Percentiles rank a stretch among this genome's conserved stretches.
These are phyloP conservation scores for Penicillium sp. DNA, from an alignment of 2,329 filamentous ascomycete species.

Conservation along the genomic window DNA sequence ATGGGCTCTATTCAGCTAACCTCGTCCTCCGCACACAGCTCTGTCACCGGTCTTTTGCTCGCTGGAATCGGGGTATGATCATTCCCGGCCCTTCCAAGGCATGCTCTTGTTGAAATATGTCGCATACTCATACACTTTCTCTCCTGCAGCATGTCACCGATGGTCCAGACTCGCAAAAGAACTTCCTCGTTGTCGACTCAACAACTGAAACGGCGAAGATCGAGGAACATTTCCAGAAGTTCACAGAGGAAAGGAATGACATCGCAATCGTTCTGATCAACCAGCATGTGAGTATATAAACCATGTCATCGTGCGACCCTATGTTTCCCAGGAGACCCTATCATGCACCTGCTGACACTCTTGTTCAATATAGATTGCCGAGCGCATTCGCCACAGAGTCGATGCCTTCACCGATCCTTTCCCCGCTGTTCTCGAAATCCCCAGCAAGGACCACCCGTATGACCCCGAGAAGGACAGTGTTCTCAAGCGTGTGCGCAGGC, in stretches of 20 bases:
- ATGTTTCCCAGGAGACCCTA: not conserved
- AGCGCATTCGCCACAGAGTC: slow-evolving; percentile 86
- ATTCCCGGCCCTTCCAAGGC: not conserved
- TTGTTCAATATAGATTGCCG: slow-evolving; percentile 68
- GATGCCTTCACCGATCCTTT: slow-evolving; percentile 94
- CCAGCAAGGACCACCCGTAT: slow-evolving; percentile 98
- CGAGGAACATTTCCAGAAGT: slow-evolving; percentile 84
- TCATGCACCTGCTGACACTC: not conserved
- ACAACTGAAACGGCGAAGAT: slow-evolving; percentile 90
- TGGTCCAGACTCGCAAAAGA: slow-evolving; percentile 87
- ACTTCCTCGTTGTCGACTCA: slow-evolving; percentile 92
- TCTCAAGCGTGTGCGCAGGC: slow-evolving; percentile 76
- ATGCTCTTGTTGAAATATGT: not conserved
- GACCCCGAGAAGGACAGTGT: slow-evolving; percentile 99
- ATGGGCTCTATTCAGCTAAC: slow-evolving; percentile 16
- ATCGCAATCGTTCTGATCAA: slow-evolving; percentile 97
- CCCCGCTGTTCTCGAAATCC: slow-evolving; percentile 94
- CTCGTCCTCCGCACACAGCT: slow-evolving; percentile 57
- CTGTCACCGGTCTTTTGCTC: slow-evolving; percentile 90
- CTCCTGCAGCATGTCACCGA: slow-evolving; percentile 77
- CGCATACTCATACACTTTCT: slow-evolving; percentile 4
- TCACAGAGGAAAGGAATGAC: slow-evolving; percentile 88
- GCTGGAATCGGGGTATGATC: slow-evolving; percentile 85
- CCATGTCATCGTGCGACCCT: not conserved
- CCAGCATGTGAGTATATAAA: slow-evolving; percentile 71